Evolutionary conservation across 345 rosid species (phyloP).

Genomic region (Salix exigua): DNA sequence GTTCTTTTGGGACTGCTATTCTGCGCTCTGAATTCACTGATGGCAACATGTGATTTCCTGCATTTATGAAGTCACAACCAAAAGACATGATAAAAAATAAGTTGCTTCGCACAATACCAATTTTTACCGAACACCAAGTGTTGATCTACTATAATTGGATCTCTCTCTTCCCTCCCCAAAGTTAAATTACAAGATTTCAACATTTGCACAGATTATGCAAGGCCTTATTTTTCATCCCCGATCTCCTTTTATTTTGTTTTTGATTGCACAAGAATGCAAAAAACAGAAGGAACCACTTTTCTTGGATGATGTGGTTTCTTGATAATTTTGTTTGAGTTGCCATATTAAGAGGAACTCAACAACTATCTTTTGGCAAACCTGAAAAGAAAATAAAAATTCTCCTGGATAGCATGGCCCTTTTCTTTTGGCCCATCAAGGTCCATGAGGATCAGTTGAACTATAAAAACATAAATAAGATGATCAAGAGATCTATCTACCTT

Average conservation of each 20-base stretch:
- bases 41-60: constrained; percentile 86
- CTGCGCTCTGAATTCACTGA: constrained; percentile 68
- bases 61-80: constrained; percentile 14
- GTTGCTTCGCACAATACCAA: not conserved
- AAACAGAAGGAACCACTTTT: not conserved
- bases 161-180: no score
- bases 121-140: no score
- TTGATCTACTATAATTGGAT: no score
- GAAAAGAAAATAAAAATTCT: not conserved
- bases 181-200: no score
- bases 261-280: not conserved
- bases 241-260: no score
- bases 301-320: not conserved
- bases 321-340: not conserved
- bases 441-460: not conserved
- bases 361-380: not conserved
- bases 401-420: not conserved
- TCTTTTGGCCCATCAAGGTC: not conserved
- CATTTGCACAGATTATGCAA: no score
- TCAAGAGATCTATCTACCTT: constrained; percentile 45
- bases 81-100: constrained; percentile 2
- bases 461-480: not conserved
- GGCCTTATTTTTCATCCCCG: no score
- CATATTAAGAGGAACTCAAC: not conserved
- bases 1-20: constrained; percentile 24